Evolutionary conservation across 2,329 filamentous ascomycete genomes (phyloP).

Genomic region (Pseudopithomyces maydicus): DNA sequence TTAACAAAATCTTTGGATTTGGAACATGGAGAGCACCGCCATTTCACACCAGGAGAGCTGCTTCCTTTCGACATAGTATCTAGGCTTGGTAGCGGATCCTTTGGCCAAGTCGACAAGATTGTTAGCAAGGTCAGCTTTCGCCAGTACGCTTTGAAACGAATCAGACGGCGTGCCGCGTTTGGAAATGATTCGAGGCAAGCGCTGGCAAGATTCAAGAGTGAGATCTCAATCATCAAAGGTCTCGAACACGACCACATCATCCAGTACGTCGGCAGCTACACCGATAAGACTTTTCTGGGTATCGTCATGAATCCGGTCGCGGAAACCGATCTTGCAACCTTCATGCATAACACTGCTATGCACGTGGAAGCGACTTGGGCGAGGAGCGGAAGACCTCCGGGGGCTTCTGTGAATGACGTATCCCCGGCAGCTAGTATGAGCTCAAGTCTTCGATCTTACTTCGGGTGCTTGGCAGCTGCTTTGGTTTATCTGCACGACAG

Average conservation of each 20-base stretch:
- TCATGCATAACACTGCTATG: constrained; percentile 2
- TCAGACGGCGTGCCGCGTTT: constrained; percentile 19
- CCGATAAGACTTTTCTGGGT: constrained; percentile 30
- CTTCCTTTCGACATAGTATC: constrained; percentile 19
- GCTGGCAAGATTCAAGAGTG: constrained; percentile 8
- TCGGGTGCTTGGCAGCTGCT: constrained; percentile 22
- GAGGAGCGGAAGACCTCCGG: not conserved
- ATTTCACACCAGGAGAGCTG: constrained; percentile 21
- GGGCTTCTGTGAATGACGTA: not conserved
- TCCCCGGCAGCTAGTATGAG: not conserved
- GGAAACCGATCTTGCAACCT: constrained; percentile 17
- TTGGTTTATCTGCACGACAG: constrained; percentile 21
- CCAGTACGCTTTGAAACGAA: constrained; percentile 30
- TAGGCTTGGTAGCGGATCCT: constrained; percentile 20
- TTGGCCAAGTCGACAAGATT: constrained; percentile 23
- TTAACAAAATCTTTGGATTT: constrained; percentile 22
- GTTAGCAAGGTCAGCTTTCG: constrained; percentile 19
- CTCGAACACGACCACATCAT: constrained; percentile 34
- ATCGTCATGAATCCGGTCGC: constrained; percentile 33
- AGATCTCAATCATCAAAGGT: constrained; percentile 31
- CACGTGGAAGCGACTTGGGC: not conserved
- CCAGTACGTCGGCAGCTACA: constrained; percentile 35
- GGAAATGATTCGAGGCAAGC: not conserved
- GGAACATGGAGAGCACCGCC: constrained; percentile 20
- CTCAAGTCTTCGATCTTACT: constrained; percentile 14